Conservation (phyloP, 2,329 filamentous ascomycete genomes). For the Venturia oleaginea region DNA sequence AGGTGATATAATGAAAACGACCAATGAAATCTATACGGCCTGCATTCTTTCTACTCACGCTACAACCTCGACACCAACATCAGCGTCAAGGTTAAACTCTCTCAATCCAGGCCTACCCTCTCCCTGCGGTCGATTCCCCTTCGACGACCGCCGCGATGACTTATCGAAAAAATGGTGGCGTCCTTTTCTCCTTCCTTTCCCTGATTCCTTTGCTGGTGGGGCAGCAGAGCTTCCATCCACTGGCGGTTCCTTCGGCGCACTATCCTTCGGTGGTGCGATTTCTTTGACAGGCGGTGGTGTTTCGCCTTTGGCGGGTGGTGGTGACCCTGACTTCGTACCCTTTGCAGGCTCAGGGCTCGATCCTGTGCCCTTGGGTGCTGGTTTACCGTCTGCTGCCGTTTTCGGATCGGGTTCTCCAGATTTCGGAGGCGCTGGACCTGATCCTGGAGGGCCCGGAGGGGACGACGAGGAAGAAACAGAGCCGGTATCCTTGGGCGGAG, state of each 20-base stretch:
- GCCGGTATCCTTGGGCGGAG: neutral
- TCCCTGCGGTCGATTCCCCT: neutral
- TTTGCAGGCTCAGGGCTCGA: too few species aligned
- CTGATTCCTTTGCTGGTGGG: neutral
- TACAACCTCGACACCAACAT: neutral
- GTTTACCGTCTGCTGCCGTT: too few species aligned
- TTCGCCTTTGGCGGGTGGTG: too few species aligned
- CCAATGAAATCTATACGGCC: neutral
- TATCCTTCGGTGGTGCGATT: too few species aligned
- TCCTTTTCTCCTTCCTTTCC: neutral
- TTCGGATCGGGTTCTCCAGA: neutral
- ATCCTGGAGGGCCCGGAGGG: too few species aligned
- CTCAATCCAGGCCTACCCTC: neutral
- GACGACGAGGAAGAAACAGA: too few species aligned
- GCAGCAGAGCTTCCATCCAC: too few species aligned
- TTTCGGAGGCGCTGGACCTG: neutral
- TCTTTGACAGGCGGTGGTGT: too few species aligned
- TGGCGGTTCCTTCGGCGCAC: too few species aligned
- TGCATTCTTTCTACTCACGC: neutral
- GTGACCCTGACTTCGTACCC: too few species aligned
- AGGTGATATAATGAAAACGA: neutral
- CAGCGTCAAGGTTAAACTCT: neutral
- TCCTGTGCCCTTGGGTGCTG: too few species aligned
- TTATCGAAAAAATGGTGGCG: neutral
- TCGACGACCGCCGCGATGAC: neutral